Percentiles rank a stretch among this genome's conserved stretches.
Conservation (phyloP, 306 rosid genomes). For the Prunus davidiana region DNA sequence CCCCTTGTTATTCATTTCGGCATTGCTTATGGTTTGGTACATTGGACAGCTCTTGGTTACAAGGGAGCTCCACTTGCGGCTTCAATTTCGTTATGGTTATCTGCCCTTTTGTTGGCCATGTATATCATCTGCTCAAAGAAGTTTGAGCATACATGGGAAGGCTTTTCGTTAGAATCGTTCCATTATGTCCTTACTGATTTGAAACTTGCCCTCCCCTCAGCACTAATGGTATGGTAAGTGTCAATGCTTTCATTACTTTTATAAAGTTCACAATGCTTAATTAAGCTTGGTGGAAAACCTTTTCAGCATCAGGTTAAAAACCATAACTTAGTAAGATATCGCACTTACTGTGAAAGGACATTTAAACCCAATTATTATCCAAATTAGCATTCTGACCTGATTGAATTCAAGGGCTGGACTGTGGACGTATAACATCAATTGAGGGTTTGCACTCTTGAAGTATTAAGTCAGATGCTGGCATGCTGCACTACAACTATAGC, state of each 20-base stretch:
- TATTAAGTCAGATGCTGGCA: not conserved
- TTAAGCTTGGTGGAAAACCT: not conserved
- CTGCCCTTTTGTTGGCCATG: constrained; percentile 34
- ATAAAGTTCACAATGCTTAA: not conserved
- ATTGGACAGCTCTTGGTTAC: constrained; percentile 43
- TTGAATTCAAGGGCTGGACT: not conserved
- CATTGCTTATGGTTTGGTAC: constrained; percentile 53
- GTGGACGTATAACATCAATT: not conserved
- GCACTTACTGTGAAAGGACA: constrained; percentile 15
- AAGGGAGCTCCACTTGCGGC: constrained; percentile 66
- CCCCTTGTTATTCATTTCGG: constrained; percentile 49
- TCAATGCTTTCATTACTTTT: not conserved
- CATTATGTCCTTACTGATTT: constrained; percentile 38
- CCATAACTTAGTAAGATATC: not conserved
- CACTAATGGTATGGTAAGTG: constrained; percentile 79
- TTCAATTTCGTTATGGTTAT: constrained; percentile 63
- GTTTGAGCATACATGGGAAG: constrained; percentile 65
- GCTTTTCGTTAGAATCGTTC: constrained; percentile 58
- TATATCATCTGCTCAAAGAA: constrained; percentile 45
- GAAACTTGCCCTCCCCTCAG: constrained; percentile 78
- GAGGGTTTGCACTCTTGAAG: not conserved
- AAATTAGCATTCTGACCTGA: not conserved
- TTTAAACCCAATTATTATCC: not conserved
- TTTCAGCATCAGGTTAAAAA: not conserved
- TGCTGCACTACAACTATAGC: not conserved